Base-by-base conservation (phyloP, 139 green algal genomes). In the Klebsormidium nitens region DNA sequence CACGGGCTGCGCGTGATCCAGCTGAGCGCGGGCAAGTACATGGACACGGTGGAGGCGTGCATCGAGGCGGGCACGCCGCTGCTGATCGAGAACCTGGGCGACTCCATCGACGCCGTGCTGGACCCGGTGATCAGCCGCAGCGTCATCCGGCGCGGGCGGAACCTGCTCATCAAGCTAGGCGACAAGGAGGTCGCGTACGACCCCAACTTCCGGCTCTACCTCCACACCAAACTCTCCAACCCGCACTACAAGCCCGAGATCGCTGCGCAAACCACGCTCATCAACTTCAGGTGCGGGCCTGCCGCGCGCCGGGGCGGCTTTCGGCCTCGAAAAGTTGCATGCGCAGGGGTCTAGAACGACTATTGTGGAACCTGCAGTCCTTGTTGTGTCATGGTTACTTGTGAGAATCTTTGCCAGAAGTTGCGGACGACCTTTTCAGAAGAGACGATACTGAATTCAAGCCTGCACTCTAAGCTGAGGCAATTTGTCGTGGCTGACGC, bases 281-380 rank as follows among this genome's bases (percentile, higher is more conserved):
- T 95, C 44, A 93, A 96, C 80, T 96, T 95, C 82, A 89, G 81
- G 55, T n/a, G n/a, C n/a, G n/a, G n/a, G n/a, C n/a, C n/a, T n/a
- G n/a, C n/a, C n/a, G n/a, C n/a, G n/a, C n/a, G n/a, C n/a, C n/a
- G n/a, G n/a, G n/a, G n/a, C n/a, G n/a, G n/a, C n/a, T n/a, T n/a
- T n/a, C n/a, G n/a, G n/a, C n/a, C n/a, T n/a, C n/a, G n/a, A n/a
- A n/a, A n/a, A n/a, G n/a, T n/a, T n/a, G n/a, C n/a, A n/a, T n/a
- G n/a, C n/a, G n/a, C n/a, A n/a, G n/a, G n/a, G n/a, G n/a, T n/a
- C n/a, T n/a, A n/a, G n/a, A n/a, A n/a, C n/a, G n/a, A n/a, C n/a
- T n/a, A n/a, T n/a, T n/a, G n/a, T n/a, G n/a, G n/a, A n/a, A n/a
- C n/a, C n/a, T n/a, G n/a, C n/a, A n/a, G n/a, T n/a, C n/a, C n/a